Conservation (phyloP, 805 yeast species). For the Diddensiella santjacobensis region DNA sequence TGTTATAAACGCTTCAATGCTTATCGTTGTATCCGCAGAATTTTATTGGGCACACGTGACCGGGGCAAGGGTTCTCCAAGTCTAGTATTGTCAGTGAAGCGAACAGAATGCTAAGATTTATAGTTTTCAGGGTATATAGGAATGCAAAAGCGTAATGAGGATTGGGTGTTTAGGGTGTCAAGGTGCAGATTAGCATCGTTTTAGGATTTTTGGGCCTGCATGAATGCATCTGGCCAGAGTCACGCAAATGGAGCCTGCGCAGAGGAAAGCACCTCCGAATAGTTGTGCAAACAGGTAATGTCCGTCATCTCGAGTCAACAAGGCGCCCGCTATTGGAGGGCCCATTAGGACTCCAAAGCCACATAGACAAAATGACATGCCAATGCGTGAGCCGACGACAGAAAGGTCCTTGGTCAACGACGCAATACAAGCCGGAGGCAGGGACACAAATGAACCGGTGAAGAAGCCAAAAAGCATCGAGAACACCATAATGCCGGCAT, state of each 20-base stretch:
- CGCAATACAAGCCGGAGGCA: conserved; percentile 34
- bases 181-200: not conserved
- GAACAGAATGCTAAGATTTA: too few relatives aligned
- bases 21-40: too few relatives aligned
- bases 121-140: too few relatives aligned
- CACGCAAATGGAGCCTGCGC: conserved; percentile 1
- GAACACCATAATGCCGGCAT: conserved; percentile 31
- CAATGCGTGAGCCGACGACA: conserved; percentile 49
- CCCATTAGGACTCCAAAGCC: conserved; percentile 43
- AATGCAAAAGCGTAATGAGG: too few relatives aligned
- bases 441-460: conserved; percentile 33
- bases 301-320: conserved; percentile 21
- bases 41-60: too few relatives aligned
- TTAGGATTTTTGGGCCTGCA: not conserved
- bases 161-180: too few relatives aligned
- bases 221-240: not conserved
- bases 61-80: too few relatives aligned
- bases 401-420: conserved; percentile 36
- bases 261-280: conserved; percentile 16
- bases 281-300: conserved; percentile 22
- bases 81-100: too few relatives aligned
- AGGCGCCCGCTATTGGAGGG: conserved; percentile 32
- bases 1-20: too few relatives aligned
- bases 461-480: conserved; percentile 32
- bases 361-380: conserved; percentile 54